Conservation (phyloP, 1,139 yeast species). For the Taphrina populina region DNA sequence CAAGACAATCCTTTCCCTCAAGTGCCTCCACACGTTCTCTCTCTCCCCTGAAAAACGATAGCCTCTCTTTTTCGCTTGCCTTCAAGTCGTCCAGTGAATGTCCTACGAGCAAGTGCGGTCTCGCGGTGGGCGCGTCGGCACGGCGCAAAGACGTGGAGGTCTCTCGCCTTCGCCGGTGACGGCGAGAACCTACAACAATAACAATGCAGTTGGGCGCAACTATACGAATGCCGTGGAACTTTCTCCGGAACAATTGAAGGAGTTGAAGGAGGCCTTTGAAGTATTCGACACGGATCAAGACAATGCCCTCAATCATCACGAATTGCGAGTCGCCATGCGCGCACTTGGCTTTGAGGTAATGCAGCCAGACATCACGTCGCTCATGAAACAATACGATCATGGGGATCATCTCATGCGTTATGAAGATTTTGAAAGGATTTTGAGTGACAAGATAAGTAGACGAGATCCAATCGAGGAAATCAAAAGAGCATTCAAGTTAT, state of each 20-base stretch:
- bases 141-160: slow-evolving; percentile 2
- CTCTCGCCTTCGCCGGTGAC: slow-evolving; percentile 11
- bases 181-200: background rate
- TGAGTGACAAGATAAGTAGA: slow-evolving; percentile 72
- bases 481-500: slow-evolving; percentile 80
- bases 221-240: slow-evolving; percentile 50
- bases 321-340: slow-evolving; percentile 83
- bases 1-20: too few species aligned
- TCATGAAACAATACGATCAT: slow-evolving; percentile 77
- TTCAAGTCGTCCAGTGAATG: too few species aligned
- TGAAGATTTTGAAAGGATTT: slow-evolving; percentile 42
- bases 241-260: slow-evolving; percentile 86
- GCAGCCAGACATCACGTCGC: slow-evolving; percentile 75
- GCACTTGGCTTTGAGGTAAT: slow-evolving; percentile 89
- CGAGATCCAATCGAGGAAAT: slow-evolving; percentile 94
- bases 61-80: too few species aligned
- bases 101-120: slow-evolving; percentile 18
- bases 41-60: too few species aligned
- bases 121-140: background rate
- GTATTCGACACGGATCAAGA: slow-evolving; percentile 91
- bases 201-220: background rate
- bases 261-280: slow-evolving; percentile 88
- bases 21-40: too few species aligned
- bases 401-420: slow-evolving; percentile 52
- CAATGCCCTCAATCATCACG: slow-evolving; percentile 88